Percentiles rank a stretch among this genome's conserved stretches.
Evolutionary conservation across 176 grass and related monocot genomes (phyloP).

Genomic region (Dactylis glomerata): DNA sequence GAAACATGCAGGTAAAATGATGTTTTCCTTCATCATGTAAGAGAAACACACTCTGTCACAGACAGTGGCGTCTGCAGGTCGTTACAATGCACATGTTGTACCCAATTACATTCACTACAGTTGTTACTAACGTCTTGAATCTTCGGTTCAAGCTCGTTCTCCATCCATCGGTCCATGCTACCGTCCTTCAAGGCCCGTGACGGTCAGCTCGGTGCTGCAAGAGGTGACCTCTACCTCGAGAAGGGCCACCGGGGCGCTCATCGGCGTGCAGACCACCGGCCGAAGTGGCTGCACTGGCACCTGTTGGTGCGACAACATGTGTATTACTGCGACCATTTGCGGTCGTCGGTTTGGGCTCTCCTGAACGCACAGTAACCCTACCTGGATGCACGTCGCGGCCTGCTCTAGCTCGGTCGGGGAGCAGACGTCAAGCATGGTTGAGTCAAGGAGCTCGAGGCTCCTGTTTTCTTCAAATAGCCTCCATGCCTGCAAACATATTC

Average conservation of each 20-base stretch:
- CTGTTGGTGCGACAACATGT: slow-evolving; percentile 24
- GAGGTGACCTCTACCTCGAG: not conserved
- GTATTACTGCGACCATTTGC: slow-evolving; percentile 22
- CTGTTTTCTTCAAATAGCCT: slow-evolving; percentile 22
- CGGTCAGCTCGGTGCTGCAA: not conserved
- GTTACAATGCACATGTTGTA: not conserved
- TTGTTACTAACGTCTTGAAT: not conserved
- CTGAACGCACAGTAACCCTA: slow-evolving; percentile 43
- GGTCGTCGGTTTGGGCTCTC: slow-evolving; percentile 28
- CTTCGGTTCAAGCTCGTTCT: not conserved
- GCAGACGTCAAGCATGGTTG: slow-evolving; percentile 7
- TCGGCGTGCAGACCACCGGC: slow-evolving; percentile 22
- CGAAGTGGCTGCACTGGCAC: not conserved
- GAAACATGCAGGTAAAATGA: too few relatives aligned
- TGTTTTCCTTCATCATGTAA: too few relatives aligned
- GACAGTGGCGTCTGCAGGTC: too few relatives aligned
- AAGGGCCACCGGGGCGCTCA: not conserved
- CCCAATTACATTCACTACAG: not conserved
- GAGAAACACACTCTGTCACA: too few relatives aligned
- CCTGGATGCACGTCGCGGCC: slow-evolving; percentile 26
- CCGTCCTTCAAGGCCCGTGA: slow-evolving; percentile 16
- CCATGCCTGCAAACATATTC: slow-evolving; percentile 26
- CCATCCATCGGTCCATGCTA: not conserved
- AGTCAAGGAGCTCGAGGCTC: slow-evolving; percentile 13
- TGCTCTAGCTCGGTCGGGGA: not conserved